Evolutionary conservation across 306 rosid genomes (phyloP).

Genomic region (Neltuma alba): DNA sequence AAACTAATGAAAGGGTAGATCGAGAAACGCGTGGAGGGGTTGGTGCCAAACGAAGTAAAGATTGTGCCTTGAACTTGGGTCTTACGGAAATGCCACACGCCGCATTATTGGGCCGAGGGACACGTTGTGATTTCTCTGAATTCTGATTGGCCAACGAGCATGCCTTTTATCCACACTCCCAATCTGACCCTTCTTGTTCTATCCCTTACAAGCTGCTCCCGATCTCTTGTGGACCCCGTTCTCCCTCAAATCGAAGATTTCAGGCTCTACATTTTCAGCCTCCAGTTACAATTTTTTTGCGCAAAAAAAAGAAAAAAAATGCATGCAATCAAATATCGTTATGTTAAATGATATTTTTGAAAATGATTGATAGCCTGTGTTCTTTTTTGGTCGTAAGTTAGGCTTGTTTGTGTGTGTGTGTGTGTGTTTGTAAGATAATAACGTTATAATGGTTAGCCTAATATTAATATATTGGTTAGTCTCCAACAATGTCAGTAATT

Average conservation of each 20-base stretch:
- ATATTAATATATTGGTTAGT: not conserved
- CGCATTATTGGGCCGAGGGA: not conserved
- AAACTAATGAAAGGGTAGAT: not conserved
- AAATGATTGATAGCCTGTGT: not conserved
- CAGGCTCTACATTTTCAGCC: not conserved
- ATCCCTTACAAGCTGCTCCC: not conserved
- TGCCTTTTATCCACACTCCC: conserved; percentile 68
- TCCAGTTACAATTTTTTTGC: not conserved
- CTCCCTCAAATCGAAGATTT: not conserved
- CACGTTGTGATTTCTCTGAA: conserved; percentile 42
- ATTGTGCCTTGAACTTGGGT: conserved; percentile 10
- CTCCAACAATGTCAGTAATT: not conserved
- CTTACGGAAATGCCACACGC: not conserved
- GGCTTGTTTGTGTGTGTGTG: not conserved
- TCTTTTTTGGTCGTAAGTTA: not conserved
- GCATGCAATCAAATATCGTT: not conserved
- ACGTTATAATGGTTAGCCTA: not conserved
- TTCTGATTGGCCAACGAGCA: conserved; percentile 55
- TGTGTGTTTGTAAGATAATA: not conserved
- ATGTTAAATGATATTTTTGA: not conserved
- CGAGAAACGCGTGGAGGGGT: not conserved
- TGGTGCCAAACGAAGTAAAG: conserved; percentile 4
- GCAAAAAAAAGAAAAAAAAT: not conserved
- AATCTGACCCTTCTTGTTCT: not conserved
- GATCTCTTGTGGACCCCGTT: conserved; percentile 26